Conservation (phyloP, 1,139 yeast species). For the Kluyveromyces sp. region DNA sequence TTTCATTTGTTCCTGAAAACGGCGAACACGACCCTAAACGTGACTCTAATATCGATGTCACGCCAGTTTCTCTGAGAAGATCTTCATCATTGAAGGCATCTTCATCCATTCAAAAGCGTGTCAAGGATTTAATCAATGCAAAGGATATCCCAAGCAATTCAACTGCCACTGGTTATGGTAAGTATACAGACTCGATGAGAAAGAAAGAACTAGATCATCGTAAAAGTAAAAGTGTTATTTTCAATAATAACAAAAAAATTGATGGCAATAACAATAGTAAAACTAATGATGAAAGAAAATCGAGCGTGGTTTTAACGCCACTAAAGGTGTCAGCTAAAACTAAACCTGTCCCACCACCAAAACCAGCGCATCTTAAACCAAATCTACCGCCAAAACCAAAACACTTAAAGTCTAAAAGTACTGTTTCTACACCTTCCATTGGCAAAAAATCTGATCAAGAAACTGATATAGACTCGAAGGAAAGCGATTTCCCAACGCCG, state of each 20-base stretch:
- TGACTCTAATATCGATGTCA: conserved; percentile 6
- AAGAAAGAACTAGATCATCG: too few species aligned
- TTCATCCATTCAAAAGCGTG: conserved; percentile 46
- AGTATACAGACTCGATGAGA: conserved; percentile 29
- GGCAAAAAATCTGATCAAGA: conserved; percentile 2
- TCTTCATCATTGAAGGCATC: conserved; percentile 13
- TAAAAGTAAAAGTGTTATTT: too few species aligned
- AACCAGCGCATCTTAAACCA: conserved; percentile 14
- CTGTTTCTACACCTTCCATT: neutral
- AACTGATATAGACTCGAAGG: conserved; percentile 9
- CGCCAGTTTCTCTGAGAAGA: conserved; percentile 9
- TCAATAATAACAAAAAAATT: conserved; percentile 15
- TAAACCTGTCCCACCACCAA: conserved; percentile 14
- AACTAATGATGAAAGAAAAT: conserved; percentile 2
- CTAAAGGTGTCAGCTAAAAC: neutral
- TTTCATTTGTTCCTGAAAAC: conserved; percentile 8
- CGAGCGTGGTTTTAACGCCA: conserved; percentile 11
- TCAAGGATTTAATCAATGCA: conserved; percentile 41
- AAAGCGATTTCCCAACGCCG: conserved; percentile 2
- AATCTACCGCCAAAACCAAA: conserved; percentile 13
- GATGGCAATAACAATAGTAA: neutral
- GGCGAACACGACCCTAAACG: conserved; percentile 7
- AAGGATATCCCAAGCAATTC: conserved; percentile 34
- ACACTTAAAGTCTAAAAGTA: conserved; percentile 7
- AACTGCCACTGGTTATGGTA: conserved; percentile 55